Base-by-base conservation (phyloP, 1,284 basidiomycete species). In the Cutaneotrichosporon dermatis region DNA sequence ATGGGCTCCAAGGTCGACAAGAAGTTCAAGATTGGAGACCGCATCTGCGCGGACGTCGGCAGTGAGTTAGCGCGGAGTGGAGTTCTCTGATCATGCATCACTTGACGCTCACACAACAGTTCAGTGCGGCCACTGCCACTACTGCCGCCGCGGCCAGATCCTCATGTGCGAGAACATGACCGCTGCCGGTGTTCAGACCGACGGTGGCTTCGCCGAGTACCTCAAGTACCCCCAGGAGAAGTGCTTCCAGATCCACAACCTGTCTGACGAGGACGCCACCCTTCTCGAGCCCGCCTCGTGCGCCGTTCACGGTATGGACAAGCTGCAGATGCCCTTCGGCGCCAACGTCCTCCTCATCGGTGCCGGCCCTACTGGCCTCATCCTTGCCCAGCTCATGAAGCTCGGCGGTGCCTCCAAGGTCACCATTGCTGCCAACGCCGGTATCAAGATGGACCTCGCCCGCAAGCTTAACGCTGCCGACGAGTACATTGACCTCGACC, bases 201-300 rank as follows among this genome's bases (percentile, higher is more conserved):
- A 86, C 59, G 90, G 90, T 59, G 90, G 89, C n/a, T 92, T 93
- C 71, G 88, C 89, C 44, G 89, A 90, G 74, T 92, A 91, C 77
- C 84, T 90, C 69, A 83, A 82, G 58, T 88, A 87, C 72, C 73
- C 81, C 57, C 76, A 77, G 54, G 83, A 85, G 71, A 92, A 91
- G 73, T 81, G 90, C 36, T 92, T 88, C 83, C 88, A 88, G 77
- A 88, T 92, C 72, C 77, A 87, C 69, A 92, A 92, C 77, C 82
- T 92, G 48, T 83, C 85, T n/a, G 89, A 92, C 69, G 87, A 90
- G 76, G 89, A 92, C 69, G 87, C 90, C 0, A 91, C 89, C 4
- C 83, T 93, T n/a, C 80, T 92, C 56, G 90, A 93, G 75, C 90
- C 90, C 15, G 88, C 90, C 4, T 86, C 90, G 12, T 93, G 90